Evolutionary conservation across 228 moss, liverwort and hornwort genomes (phyloP), one percentile per base, ranked within the genome.

Genomic region (Sphagnum magellanicum): DNA sequence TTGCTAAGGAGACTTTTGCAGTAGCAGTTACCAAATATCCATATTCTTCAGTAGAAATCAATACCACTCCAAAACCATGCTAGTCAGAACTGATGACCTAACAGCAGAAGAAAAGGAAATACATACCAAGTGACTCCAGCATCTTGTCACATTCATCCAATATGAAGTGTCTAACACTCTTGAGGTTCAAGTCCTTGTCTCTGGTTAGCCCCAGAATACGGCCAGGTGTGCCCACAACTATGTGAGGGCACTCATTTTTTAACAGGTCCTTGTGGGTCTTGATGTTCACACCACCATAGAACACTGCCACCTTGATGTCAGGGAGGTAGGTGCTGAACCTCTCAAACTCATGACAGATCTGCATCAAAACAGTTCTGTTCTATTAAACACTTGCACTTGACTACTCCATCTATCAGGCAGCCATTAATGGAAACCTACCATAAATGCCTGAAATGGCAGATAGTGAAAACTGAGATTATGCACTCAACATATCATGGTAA

Each of bases 131-230:
- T 65, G 95, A 96, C 81, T 96, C 95, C 65, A 96, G 88, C 95
- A 96, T 96, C 80, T 96, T 96, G 86, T 96, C 95, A 88, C 95
- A 96, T 63, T 96, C 95, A 77, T 96, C 95, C 59, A 96, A 91
- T 68, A 96, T 96, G 73, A 96, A 96, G 68, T 96, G 95, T 79
- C 95, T 91, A 74, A 96, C 95, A 81, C 95, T 96, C 78, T 96
- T 96, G 66, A 96, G 83, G 63, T 91, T 96, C 65, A 96, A 71
- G 81, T 96, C 95, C 76, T 96, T 96, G 59, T 96, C 95, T 71
- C 91, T 89, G 32, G 95, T 88, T 74, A 96, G 68, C 10, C 92
- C 95, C 72, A 96, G 71, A 71, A 96, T 89, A 12, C 95, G 95
- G 59, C 95, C 92, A 52, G 95, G 95, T 6, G 95, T 96, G 8